Evolutionary conservation across 2,329 filamentous ascomycete species (phyloP).

Genomic region (Thelonectria discophora): DNA sequence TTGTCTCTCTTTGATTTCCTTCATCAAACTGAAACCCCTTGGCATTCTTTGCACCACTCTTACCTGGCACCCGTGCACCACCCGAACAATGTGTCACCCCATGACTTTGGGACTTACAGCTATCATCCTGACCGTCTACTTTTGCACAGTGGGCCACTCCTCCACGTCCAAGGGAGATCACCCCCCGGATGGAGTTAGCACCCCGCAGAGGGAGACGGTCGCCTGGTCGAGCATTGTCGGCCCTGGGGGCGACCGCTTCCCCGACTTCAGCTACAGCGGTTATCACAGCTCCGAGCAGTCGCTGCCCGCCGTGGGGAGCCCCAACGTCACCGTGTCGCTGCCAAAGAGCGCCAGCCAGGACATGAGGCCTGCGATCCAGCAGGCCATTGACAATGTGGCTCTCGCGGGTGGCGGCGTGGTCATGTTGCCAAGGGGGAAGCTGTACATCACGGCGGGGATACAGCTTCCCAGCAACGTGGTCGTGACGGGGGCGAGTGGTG

Average conservation of each 20-base stretch:
- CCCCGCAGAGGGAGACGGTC: not conserved
- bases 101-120: not conserved
- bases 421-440: constrained; percentile 19
- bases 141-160: not conserved
- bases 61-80: too few relatives aligned
- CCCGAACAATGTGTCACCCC: not conserved
- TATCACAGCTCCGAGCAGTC: constrained; percentile 32
- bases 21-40: too few relatives aligned
- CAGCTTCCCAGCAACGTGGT: constrained; percentile 15
- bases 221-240: not conserved
- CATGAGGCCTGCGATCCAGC: constrained; percentile 23
- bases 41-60: too few relatives aligned
- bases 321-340: constrained; percentile 4
- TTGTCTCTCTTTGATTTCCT: too few relatives aligned
- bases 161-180: not conserved
- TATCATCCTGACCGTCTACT: not conserved
- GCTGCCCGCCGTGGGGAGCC: constrained; percentile 3
- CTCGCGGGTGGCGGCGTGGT: constrained; percentile 28
- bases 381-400: constrained; percentile 26
- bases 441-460: constrained; percentile 24
- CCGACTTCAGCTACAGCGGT: constrained; percentile 36
- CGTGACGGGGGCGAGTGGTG: constrained; percentile 8
- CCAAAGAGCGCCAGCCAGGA: constrained; percentile 11
- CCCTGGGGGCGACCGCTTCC: constrained; percentile 4
- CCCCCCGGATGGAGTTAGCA: not conserved